phyloP scores from a whole-genome alignment of 345 rosid genomes.

The Erodium maritimum region DNA sequence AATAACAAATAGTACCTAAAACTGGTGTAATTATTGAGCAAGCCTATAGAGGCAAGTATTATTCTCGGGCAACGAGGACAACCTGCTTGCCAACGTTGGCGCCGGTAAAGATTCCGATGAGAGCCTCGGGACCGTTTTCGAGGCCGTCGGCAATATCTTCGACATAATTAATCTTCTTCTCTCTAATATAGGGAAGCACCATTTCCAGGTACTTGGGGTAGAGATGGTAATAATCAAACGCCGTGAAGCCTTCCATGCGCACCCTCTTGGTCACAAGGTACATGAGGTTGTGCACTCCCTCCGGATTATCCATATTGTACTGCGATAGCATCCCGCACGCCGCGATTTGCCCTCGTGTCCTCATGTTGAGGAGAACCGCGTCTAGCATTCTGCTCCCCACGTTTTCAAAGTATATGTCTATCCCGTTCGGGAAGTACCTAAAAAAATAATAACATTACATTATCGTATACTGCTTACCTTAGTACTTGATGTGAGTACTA shows the following conservation, averaged over 20 bases:
- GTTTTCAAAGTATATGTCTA: conserved; percentile 25
- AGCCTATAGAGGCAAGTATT: no score
- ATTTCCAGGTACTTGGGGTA: conserved; percentile 17
- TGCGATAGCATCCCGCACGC: conserved; percentile 25
- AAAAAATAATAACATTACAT: no score
- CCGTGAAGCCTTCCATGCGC: conserved; percentile 11
- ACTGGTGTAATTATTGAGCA: no score
- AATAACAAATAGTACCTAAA: no score
- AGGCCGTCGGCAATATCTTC: conserved; percentile 17
- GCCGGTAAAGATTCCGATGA: conserved; percentile 14
- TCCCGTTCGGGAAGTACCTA: conserved; percentile 20
- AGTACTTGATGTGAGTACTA: conserved; percentile 1
- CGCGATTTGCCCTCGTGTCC: conserved; percentile 4
- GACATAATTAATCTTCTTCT: conserved; percentile 14
- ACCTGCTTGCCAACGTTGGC: conserved; percentile 20
- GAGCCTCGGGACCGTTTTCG: conserved; percentile 7
- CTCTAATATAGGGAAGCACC: conserved; percentile 16
- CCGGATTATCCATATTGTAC: conserved; percentile 13
- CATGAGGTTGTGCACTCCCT: conserved; percentile 9
- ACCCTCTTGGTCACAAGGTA: conserved; percentile 6
- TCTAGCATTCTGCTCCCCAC: conserved; percentile 23
- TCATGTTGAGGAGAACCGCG: conserved; percentile 26
- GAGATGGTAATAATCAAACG: conserved; percentile 1
- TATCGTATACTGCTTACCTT: no score
- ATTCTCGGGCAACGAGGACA: conserved; percentile 6